A percentile compares a stretch with the other conserved stretches of the same genome.
Conservation (phyloP, 495 filamentous ascomycete genomes). For the Darksidea phi region DNA sequence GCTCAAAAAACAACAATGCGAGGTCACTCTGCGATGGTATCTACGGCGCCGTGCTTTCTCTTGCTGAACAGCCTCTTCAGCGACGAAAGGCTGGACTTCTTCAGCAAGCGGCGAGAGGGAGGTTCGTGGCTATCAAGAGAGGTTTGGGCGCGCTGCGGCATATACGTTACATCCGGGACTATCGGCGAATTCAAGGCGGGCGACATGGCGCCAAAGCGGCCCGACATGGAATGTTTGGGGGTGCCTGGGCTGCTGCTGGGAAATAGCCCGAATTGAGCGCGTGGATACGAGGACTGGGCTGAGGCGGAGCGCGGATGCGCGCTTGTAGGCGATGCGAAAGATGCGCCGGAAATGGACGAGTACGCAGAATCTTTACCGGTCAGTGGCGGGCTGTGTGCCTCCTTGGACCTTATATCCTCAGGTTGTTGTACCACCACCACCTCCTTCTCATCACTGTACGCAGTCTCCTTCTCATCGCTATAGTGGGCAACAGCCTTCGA, state of each 20-base stretch:
- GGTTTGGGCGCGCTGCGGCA: slow-evolving; percentile 18
- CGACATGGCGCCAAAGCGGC: slow-evolving; percentile 27
- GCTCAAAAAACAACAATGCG: slow-evolving; percentile 15
- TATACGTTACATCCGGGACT: slow-evolving; percentile 1
- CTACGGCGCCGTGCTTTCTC: slow-evolving; percentile 25
- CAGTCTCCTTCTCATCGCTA: not conserved
- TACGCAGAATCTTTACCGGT: slow-evolving; percentile 37
- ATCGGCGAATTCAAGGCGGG: slow-evolving; percentile 15
- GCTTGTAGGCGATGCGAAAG: slow-evolving; percentile 28
- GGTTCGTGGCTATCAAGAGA: slow-evolving; percentile 23
- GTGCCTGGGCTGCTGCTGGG: slow-evolving; percentile 33
- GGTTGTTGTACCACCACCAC: slow-evolving; percentile 2
- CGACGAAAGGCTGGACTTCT: slow-evolving; percentile 26
- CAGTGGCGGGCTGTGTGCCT: slow-evolving; percentile 28
- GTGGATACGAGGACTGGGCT: slow-evolving; percentile 23
- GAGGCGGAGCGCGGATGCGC: slow-evolving; percentile 26
- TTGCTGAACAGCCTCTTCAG: slow-evolving; percentile 32
- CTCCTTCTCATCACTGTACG: slow-evolving; percentile 10
- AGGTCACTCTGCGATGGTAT: slow-evolving; percentile 27
- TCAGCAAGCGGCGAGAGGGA: slow-evolving; percentile 23
- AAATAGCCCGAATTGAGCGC: slow-evolving; percentile 31
- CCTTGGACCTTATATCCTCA: slow-evolving; percentile 4
- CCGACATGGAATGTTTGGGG: slow-evolving; percentile 23
- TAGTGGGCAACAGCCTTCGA: not conserved
- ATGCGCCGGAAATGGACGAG: slow-evolving; percentile 34